Conservation (phyloP, 352 stramenopile genomes). For the Elongisporangium prolatum region DNA sequence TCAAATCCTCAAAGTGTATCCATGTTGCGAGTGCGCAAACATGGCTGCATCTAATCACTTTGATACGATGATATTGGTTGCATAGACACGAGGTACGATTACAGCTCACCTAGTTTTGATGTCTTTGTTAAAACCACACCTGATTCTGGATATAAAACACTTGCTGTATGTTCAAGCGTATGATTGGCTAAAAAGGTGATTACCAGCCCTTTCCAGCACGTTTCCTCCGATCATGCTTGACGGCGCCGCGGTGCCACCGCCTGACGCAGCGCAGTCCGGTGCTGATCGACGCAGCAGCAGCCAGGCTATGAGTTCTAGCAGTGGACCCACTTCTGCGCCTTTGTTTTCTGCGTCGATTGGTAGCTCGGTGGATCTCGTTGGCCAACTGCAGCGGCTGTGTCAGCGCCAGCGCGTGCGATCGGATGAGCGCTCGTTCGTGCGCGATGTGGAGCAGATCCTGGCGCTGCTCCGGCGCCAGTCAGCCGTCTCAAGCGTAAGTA, state of each 20-base stretch:
- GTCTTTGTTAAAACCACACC: background rate
- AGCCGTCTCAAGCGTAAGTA: background rate
- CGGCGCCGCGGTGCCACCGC: background rate
- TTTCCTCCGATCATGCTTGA: background rate
- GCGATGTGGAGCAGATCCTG: conserved; percentile 65
- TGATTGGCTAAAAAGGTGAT: background rate
- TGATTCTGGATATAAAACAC: background rate
- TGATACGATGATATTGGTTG: background rate
- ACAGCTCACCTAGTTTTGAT: background rate
- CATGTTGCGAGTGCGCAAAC: background rate
- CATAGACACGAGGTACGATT: background rate
- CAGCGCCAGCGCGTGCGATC: conserved; percentile 56
- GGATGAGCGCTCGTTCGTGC: conserved; percentile 60
- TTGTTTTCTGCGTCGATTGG: background rate
- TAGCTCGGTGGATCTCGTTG: conserved; percentile 37
- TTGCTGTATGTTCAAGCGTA: background rate
- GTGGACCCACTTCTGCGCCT: background rate
- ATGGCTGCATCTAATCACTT: background rate
- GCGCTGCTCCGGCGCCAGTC: conserved; percentile 24
- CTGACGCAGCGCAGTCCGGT: background rate
- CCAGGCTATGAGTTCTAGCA: background rate
- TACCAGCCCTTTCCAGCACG: background rate
- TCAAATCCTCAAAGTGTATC: background rate
- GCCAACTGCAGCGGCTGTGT: conserved; percentile 53
- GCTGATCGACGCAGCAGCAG: conserved; percentile 1